Base-by-base conservation (phyloP, 306 rosid species). In the Elaeagnus macrophylla region DNA sequence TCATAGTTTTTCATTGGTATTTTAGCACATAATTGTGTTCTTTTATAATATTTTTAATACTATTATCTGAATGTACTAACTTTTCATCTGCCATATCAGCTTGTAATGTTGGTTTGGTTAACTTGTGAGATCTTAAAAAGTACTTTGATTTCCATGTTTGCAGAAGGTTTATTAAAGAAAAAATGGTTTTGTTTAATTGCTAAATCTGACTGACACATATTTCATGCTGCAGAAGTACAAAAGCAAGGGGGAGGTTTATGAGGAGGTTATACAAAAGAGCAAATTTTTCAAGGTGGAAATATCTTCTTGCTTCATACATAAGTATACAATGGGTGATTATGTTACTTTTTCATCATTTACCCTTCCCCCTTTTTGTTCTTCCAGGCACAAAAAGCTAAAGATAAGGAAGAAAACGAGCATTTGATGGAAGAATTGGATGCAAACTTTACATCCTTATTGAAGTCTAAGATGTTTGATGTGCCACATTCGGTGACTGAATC, bases 301-400 rank as follows among this genome's bases (percentile, higher is more conserved):
- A 37, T 36, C 15, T 37, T 36, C 25, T 37, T 53, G 50, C 25
- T 39, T n/a, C 53, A 5, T 35, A 12, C 45, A 48, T 20, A 9
- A 36, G 59, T 48, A 15, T 51, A 12, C 47, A 53, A 25, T 25
- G 32, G 32, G 16, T 65, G 12, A 41, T 60, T 59, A 51, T 36
- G 51, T 6, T 49, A 54, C 17, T 65, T 40, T 46, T 44, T 60
- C 48, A 35, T 12, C 42, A 10, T 37, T 62, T 53, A 13, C 12
- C 35, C 39, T 63, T 58, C n/a, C 46, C 60, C 20, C 57, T 51
- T 47, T 67, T 48, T 66, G 20, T 56, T 70, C 72, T 65, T 60
- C 59, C 79, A 91, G 96, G 96, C 96, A 35, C 82, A 87, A 72
- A 87, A 79, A 68, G 81, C 99, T 7, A 84, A 75, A 78, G 95